Conservation (phyloP, 805 yeast species). For the Teunomyces kruisii region DNA sequence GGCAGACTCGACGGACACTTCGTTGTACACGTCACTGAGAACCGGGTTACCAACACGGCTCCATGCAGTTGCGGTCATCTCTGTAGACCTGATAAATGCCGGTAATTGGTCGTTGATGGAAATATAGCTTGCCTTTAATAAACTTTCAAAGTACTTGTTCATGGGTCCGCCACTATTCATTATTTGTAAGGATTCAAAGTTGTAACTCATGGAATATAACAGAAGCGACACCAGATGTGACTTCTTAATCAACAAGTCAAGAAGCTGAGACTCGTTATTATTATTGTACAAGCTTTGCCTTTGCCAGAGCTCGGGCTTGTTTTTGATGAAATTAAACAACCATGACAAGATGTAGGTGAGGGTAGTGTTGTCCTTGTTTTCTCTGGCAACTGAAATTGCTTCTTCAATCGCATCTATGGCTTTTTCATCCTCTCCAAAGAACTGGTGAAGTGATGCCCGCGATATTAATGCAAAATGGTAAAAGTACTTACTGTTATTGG, state of each 20-base stretch:
- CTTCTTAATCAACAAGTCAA: slow-evolving; percentile 58
- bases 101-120: slow-evolving; percentile 48
- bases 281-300: slow-evolving; percentile 45
- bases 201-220: slow-evolving; percentile 61
- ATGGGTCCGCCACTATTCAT: slow-evolving; percentile 53
- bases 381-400: slow-evolving; percentile 85
- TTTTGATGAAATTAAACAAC: slow-evolving; percentile 68
- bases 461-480: slow-evolving; percentile 78
- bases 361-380: slow-evolving; percentile 72
- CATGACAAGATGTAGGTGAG: slow-evolving; percentile 71
- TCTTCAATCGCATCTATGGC: slow-evolving; percentile 82
- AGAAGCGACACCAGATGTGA: slow-evolving; percentile 49
- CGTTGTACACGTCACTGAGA: slow-evolving; percentile 48
- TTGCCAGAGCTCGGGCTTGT: slow-evolving; percentile 58
- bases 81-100: slow-evolving; percentile 47
- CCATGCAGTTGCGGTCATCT: slow-evolving; percentile 50
- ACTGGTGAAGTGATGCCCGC: slow-evolving; percentile 68
- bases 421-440: slow-evolving; percentile 62
- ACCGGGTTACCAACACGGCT: slow-evolving; percentile 48
- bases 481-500: slow-evolving; percentile 58
- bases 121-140: slow-evolving; percentile 55
- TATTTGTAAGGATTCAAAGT: slow-evolving; percentile 59
- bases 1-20: slow-evolving; percentile 44
- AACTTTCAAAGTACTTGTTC: slow-evolving; percentile 50
- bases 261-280: slow-evolving; percentile 62